These are phyloP conservation scores for Curvularia sp. DNA, from an alignment of 2,329 filamentous ascomycete species.

Conservation along the genomic window DNA sequence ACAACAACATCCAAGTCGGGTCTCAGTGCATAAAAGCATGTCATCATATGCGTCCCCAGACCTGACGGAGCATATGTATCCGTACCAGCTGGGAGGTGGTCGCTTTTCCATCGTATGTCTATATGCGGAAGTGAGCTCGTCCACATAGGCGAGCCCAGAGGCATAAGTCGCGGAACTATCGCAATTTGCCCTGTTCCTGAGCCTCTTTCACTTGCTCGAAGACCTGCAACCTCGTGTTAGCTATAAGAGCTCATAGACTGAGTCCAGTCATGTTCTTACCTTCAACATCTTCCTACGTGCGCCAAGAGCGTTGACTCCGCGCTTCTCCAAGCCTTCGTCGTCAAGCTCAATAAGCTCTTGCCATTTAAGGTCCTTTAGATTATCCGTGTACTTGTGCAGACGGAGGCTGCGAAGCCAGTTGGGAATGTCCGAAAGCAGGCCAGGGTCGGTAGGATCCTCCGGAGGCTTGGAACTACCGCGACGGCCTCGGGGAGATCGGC, in stretches of 20 bases:
- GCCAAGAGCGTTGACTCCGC: constrained; percentile 92
- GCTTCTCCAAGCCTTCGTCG: constrained; percentile 89
- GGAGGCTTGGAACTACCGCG: constrained; percentile 96
- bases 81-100: constrained; percentile 35
- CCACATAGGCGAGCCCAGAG: constrained; percentile 1
- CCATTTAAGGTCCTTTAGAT: constrained; percentile 97
- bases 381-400: constrained; percentile 98
- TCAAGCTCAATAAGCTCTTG: constrained; percentile 89
- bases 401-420: constrained; percentile 93
- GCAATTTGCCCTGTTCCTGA: constrained; percentile 54
- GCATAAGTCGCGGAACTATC: constrained; percentile 31
- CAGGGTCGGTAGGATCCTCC: constrained; percentile 93
- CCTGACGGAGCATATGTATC: constrained; percentile 33
- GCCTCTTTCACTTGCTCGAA: constrained; percentile 90
- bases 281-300: constrained; percentile 98
- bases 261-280: constrained; percentile 58
- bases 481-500: constrained; percentile 88
- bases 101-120: constrained; percentile 36
- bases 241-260: neutral
- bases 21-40: constrained; percentile 22
- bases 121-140: constrained; percentile 18
- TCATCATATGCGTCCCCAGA: constrained; percentile 33
- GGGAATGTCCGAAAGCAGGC: constrained; percentile 90
- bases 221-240: constrained; percentile 63
- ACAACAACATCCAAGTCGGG: constrained; percentile 17